Base-by-base conservation (phyloP, 2,329 filamentous ascomycete genomes). In the Paramyrothecium roridum region DNA sequence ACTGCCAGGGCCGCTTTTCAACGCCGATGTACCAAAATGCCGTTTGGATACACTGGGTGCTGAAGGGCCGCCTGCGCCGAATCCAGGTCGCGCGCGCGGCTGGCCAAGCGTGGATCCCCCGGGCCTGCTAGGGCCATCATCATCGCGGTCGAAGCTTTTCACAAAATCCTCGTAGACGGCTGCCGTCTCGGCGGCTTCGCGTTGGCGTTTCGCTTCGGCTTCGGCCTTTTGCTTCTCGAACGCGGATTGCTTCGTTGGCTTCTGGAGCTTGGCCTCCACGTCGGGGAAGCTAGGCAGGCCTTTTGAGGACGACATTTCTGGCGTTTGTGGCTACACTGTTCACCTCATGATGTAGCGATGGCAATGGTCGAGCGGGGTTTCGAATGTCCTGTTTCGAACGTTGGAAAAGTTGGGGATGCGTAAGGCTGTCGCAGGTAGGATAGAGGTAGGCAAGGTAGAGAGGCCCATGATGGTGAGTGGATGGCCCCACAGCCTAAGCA, bases 151-250 rank as follows among this genome's bases (percentile, higher is more conserved):
- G 64, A 90, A 90, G 54, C 82, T 91, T 72, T 93, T 93, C 55
- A 95, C 85, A 62, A 96, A 96, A 61, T 93, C 91, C 63, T 91
- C 86, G 70, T 93, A 90, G 1, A 92, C 91, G 22, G 91, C 91
- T 21, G 89, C 90, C 8, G 90, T 96, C 74, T 96, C 93, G 61
- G 88, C 91, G 65, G 88, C 89, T 72, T 96, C 93, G 62, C 91
- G 84, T 63, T 84, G 82, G 56, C 90, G 87, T 75, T 96, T 96
- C 22, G 91, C 91, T 77, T 96, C 91, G 55, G 90, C 90, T 70
- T 96, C 91, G 57, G 90, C 90, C 71, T 90, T 91, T 70, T 96
- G 90, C 64, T 88, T 87, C 75, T 96, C 93, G 70, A 96, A 96
- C 23, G 89, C 81, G 20, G 91, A 96, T 68, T 95, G 90, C 73